Evolutionary conservation across 345 rosid species (phyloP), one percentile per base, ranked within the genome.

Genomic region (Garcia nutans): DNA sequence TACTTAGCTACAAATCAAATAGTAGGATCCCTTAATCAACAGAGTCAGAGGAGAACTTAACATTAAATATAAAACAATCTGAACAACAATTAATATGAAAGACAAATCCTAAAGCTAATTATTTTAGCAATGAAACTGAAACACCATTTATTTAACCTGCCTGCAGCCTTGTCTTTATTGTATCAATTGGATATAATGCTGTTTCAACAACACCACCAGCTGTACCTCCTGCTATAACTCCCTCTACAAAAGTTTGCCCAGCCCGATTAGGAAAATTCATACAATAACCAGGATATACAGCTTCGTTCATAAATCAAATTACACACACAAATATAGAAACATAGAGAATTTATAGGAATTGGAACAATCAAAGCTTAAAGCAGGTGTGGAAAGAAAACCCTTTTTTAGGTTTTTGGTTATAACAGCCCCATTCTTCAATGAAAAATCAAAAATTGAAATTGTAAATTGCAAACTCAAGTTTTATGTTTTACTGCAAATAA

Each of bases 181-280:
- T 95, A 80, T 93, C 99, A 72, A 95, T 93, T n/a, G 97, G 99
- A 82, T 95, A 95, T 60, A 95, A 86, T 71, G 94, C 96, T 28
- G 97, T 89, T 77, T 95, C 99, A 75, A 95, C 99, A 57, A 95
- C 97, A 82, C 90, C 97, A 67, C 97, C 99, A 85, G 97, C 97
- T 26, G 97, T 85, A 74, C 99, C 99, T 82, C 99, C 99, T 24
- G 97, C 99, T 77, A 95, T 82, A 71, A 87, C 85, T 28, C 99
- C 99, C 89, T 95, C 99, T 95, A 91, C 84, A 85, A 79, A 78
- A 70, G 55, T n/a, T 17, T 54, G 8, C 5, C 16, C 47, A 70
- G 20, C 16, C 15, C 52, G 22, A 12, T 26, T 56, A 69, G 9
- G 45, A 42, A n/a, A n/a, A 9, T 20, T 42, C 57, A 42, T 22